Conservation (phyloP, 2,329 filamentous ascomycete genomes). For the Trichoderma asperellum region DNA sequence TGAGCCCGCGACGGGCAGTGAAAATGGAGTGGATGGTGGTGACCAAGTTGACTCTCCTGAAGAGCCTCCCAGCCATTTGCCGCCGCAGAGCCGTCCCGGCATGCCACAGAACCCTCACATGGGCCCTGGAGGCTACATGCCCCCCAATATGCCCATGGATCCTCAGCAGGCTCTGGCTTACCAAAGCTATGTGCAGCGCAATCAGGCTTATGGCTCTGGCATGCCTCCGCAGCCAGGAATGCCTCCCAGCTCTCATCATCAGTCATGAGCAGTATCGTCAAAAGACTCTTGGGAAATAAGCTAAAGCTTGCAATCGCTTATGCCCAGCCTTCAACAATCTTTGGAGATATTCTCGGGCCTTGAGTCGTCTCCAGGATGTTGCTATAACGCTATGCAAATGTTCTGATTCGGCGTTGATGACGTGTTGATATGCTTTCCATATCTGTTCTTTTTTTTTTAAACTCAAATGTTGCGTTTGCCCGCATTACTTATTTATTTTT, state of each 20-base stretch:
- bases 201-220: constrained; percentile 70
- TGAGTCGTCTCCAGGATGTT: constrained; percentile 36
- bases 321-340: constrained; percentile 64
- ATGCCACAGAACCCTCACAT: constrained; percentile 68
- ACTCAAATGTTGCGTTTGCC: constrained; percentile 33
- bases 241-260: constrained; percentile 81
- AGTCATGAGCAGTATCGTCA: constrained; percentile 58
- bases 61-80: constrained; percentile 78
- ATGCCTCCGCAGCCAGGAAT: constrained; percentile 79
- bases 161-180: constrained; percentile 81
- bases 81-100: constrained; percentile 64
- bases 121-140: constrained; percentile 65
- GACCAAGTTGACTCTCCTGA: constrained; percentile 88
- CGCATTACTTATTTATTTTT: constrained; percentile 21
- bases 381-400: constrained; percentile 46
- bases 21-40: constrained; percentile 77
- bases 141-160: constrained; percentile 66
- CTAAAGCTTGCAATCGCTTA: constrained; percentile 47
- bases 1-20: constrained; percentile 79
- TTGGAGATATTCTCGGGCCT: constrained; percentile 39
- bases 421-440: constrained; percentile 43
- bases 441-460: constrained; percentile 29
- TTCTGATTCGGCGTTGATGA: constrained; percentile 51
- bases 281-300: constrained; percentile 22
- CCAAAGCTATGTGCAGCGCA: constrained; percentile 78